Evolutionary conservation across 78 protist species (phyloP).

Genomic region (Dictyostelium intermedium): DNA sequence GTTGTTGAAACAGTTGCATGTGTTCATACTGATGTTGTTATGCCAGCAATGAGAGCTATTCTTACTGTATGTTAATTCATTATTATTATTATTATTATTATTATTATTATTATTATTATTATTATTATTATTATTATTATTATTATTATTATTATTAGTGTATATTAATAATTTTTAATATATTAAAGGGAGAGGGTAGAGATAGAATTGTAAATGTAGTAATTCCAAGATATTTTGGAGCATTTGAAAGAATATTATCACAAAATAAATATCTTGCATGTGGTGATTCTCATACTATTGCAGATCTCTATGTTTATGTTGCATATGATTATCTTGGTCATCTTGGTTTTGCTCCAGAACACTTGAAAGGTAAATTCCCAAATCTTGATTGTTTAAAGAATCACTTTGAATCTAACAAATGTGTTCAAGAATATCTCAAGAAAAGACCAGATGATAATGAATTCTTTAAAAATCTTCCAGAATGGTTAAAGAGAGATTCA

Average conservation of each 20-base stretch:
- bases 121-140: too few relatives aligned
- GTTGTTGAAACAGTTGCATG: not conserved
- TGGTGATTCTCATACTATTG: not conserved
- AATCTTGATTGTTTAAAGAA: not conserved
- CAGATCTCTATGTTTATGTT: slow-evolving; percentile 9
- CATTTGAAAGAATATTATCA: not conserved
- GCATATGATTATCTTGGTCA: slow-evolving; percentile 5
- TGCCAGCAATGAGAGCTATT: not conserved
- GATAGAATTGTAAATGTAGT: not conserved
- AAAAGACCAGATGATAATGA: not conserved
- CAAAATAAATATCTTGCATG: not conserved
- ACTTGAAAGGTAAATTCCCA: not conserved
- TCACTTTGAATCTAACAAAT: not conserved
- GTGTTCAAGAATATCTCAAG: not conserved
- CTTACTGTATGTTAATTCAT: not conserved
- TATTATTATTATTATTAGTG: too few relatives aligned
- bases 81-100: too few relatives aligned
- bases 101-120: too few relatives aligned
- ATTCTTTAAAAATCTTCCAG: not conserved
- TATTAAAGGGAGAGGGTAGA: not conserved
- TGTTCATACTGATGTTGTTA: not conserved
- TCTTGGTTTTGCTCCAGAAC: not conserved
- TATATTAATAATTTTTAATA: not conserved
- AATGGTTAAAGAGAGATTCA: not conserved
- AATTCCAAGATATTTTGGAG: slow-evolving; percentile 2